phyloP scores from a whole-genome alignment of 2,329 filamentous ascomycete genomes.

The Berkeleyomyces rouxiae region DNA sequence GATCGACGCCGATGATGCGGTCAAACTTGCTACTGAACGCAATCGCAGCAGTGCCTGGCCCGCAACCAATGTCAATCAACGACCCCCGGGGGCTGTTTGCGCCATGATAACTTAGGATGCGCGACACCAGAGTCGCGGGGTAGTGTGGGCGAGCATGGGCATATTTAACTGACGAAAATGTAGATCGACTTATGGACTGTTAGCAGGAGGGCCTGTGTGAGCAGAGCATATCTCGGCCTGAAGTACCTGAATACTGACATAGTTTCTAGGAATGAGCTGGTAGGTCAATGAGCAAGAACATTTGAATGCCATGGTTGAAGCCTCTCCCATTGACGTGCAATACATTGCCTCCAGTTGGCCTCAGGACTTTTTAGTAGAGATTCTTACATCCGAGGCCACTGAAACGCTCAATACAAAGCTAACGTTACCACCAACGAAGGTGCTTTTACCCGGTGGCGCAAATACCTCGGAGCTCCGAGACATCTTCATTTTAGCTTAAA shows the following conservation, averaged over 20 bases:
- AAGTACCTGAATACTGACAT: slow-evolving; percentile 18
- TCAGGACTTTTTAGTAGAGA: not conserved
- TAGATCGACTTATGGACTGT: slow-evolving; percentile 29
- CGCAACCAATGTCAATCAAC: slow-evolving; percentile 45
- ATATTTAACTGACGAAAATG: slow-evolving; percentile 40
- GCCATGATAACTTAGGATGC: slow-evolving; percentile 37
- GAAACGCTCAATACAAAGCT: not conserved
- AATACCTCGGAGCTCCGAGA: no score
- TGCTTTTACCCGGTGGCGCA: not conserved
- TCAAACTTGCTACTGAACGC: slow-evolving; percentile 36
- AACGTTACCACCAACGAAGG: not conserved
- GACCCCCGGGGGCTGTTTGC: slow-evolving; percentile 12
- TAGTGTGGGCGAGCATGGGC: slow-evolving; percentile 44
- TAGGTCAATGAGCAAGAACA: not conserved
- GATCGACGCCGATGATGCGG: slow-evolving; percentile 36
- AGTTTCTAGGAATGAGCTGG: not conserved
- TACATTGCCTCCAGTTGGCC: not conserved
- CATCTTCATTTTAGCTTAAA: no score
- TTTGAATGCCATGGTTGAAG: not conserved
- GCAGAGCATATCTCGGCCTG: not conserved
- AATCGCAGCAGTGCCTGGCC: slow-evolving; percentile 41
- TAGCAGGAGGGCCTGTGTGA: slow-evolving; percentile 1
- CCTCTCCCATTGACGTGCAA: not conserved
- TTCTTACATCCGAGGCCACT: not conserved
- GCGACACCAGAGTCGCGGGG: slow-evolving; percentile 35